Evolutionary conservation across 2,329 filamentous ascomycete species (phyloP).

Genomic region (Aspergillus ustus): DNA sequence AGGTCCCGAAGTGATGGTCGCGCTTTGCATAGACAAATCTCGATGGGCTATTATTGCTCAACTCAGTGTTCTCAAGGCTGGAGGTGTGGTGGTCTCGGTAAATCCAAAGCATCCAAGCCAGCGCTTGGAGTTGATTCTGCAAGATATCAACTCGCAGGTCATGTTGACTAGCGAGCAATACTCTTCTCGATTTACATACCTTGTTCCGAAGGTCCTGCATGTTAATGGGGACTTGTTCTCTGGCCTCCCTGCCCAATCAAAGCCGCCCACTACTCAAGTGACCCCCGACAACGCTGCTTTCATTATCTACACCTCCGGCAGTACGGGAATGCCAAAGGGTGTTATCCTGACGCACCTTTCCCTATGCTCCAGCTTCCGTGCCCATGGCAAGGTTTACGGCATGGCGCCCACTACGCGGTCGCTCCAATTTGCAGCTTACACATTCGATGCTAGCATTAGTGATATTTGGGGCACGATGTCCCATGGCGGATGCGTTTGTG

Average conservation of each 20-base stretch:
- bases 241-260: background rate
- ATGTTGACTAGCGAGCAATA: constrained; percentile 8
- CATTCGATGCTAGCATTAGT: constrained; percentile 50
- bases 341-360: constrained; percentile 9
- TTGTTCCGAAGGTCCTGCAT: constrained; percentile 5
- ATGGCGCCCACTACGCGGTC: constrained; percentile 25
- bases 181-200: background rate
- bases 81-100: constrained; percentile 28
- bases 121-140: constrained; percentile 14
- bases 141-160: constrained; percentile 10
- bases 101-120: constrained; percentile 17
- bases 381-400: constrained; percentile 5
- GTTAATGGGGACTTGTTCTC: constrained; percentile 2
- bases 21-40: constrained; percentile 33
- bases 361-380: constrained; percentile 12
- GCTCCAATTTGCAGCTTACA: constrained; percentile 50
- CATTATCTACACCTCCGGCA: constrained; percentile 15
- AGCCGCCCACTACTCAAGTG: background rate
- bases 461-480: constrained; percentile 40
- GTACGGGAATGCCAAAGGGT: constrained; percentile 15
- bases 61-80: constrained; percentile 30
- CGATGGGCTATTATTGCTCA: constrained; percentile 31
- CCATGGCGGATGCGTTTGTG: constrained; percentile 51
- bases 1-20: constrained; percentile 30
- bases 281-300: constrained; percentile 8